Evolutionary conservation across 305 asterid genomes (phyloP).

Genomic region (Solanum hybrid): DNA sequence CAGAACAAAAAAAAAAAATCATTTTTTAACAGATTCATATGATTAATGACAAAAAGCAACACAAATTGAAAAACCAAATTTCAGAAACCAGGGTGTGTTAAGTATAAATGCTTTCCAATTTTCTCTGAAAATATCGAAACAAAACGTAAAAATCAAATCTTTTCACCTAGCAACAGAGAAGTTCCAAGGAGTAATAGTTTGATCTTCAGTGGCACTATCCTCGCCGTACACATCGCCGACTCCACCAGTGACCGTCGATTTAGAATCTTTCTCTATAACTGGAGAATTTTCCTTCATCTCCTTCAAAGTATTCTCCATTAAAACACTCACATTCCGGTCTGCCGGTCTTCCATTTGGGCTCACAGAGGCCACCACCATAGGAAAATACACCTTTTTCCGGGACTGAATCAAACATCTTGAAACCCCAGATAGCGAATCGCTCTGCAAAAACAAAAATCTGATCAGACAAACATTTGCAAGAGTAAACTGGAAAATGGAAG

Average conservation of each 20-base stretch:
- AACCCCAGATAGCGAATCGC: slow-evolving; percentile 50
- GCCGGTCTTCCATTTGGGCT: slow-evolving; percentile 56
- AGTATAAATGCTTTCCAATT: background rate
- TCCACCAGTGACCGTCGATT: slow-evolving; percentile 55
- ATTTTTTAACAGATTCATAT: background rate
- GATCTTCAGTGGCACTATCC: slow-evolving; percentile 89
- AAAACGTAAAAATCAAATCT: background rate
- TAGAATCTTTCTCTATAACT: slow-evolving; percentile 36
- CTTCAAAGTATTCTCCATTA: slow-evolving; percentile 56
- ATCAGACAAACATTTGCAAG: background rate
- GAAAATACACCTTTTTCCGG: slow-evolving; percentile 38
- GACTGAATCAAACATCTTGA: slow-evolving; percentile 39
- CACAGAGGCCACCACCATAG: slow-evolving; percentile 20
- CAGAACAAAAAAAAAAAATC: too few species aligned
- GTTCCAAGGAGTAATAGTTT: slow-evolving; percentile 79
- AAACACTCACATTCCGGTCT: slow-evolving; percentile 60
- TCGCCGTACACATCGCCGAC: slow-evolving; percentile 83
- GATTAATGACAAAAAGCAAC: background rate
- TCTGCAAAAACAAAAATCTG: slow-evolving; percentile 30
- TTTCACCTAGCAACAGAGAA: slow-evolving; percentile 77
- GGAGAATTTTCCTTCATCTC: slow-evolving; percentile 40
- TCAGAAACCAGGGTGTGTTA: background rate
- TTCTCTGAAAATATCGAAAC: slow-evolving; percentile 12
- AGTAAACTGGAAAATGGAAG: background rate
- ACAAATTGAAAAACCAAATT: background rate